Percentiles rank a stretch among this genome's conserved stretches.
These are phyloP conservation scores for Sugiyamaella neomexicana DNA, from an alignment of 1,139 yeast genomes.

Conservation along the genomic window DNA sequence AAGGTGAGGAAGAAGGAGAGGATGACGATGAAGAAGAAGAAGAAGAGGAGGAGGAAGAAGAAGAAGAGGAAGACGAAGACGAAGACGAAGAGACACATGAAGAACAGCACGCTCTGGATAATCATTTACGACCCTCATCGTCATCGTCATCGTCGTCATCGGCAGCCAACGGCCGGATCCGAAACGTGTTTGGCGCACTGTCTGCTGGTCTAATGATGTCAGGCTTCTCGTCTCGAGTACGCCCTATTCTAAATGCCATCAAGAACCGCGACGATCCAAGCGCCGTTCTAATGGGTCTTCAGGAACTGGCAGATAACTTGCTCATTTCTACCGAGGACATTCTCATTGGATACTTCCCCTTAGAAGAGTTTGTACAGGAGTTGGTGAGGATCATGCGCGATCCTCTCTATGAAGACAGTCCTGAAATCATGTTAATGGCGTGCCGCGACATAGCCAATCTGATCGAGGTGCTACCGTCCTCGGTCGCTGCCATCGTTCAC, in stretches of 20 bases:
- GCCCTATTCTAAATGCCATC: constrained; percentile 35
- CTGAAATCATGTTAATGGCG: constrained; percentile 79
- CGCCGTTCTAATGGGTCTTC: constrained; percentile 45
- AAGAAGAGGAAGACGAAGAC: constrained; percentile 19
- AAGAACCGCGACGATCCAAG: constrained; percentile 47
- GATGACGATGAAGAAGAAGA: constrained; percentile 24
- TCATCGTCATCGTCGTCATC: background rate
- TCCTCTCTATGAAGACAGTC: constrained; percentile 59
- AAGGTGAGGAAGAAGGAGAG: constrained; percentile 21
- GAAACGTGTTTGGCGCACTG: constrained; percentile 36
- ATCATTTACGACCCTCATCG: constrained; percentile 8
- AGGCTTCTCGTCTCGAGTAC: constrained; percentile 31
- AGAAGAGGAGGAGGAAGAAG: constrained; percentile 26
- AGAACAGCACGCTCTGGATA: constrained; percentile 22
- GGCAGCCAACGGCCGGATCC: constrained; percentile 23
- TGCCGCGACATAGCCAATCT: constrained; percentile 84
- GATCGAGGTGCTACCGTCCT: constrained; percentile 71
- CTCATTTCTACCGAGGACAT: constrained; percentile 42
- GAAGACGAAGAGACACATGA: constrained; percentile 17
- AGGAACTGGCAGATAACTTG: constrained; percentile 42
- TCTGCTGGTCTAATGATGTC: constrained; percentile 43
- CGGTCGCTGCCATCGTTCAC: constrained; percentile 62
- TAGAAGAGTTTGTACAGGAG: constrained; percentile 54
- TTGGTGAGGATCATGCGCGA: constrained; percentile 62
- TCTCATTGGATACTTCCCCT: constrained; percentile 51